phyloP scores from a whole-genome alignment of 805 yeast genomes.

The Candida sithepensis region DNA sequence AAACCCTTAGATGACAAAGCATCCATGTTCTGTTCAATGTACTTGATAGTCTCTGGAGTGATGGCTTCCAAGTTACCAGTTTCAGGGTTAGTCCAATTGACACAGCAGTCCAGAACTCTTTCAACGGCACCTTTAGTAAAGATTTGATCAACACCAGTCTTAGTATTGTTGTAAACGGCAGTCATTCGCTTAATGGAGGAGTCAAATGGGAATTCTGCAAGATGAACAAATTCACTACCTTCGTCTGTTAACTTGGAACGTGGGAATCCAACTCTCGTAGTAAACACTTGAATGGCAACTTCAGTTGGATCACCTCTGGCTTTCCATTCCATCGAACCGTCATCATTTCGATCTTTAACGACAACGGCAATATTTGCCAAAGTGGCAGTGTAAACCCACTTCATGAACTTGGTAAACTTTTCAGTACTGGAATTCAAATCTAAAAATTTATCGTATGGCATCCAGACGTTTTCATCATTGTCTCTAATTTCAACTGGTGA shows the following conservation, averaged over 20 bases:
- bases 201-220: conserved; percentile 72
- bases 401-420: conserved; percentile 29
- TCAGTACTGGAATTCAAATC: conserved; percentile 9
- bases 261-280: conserved; percentile 51
- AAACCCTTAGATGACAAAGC: conserved; percentile 62
- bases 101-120: conserved; percentile 56
- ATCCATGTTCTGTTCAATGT: conserved; percentile 54
- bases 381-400: conserved; percentile 65
- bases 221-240: conserved; percentile 35
- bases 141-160: conserved; percentile 24
- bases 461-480: conserved; percentile 33
- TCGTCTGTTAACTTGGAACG: conserved; percentile 43
- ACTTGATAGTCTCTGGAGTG: conserved; percentile 36
- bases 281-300: conserved; percentile 79
- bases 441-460: conserved; percentile 24
- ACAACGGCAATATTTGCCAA: conserved; percentile 78
- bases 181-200: conserved; percentile 73
- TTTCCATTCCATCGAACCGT: conserved; percentile 50
- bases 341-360: conserved; percentile 41
- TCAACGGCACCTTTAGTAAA: conserved; percentile 79
- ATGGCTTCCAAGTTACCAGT: conserved; percentile 33
- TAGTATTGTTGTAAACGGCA: conserved; percentile 44
- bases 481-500: conserved; percentile 37
- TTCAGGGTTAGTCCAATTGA: conserved; percentile 44
- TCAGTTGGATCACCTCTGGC: conserved; percentile 91